phyloP scores from a whole-genome alignment of 1,284 basidiomycete genomes.

The Tilletia horrida region DNA sequence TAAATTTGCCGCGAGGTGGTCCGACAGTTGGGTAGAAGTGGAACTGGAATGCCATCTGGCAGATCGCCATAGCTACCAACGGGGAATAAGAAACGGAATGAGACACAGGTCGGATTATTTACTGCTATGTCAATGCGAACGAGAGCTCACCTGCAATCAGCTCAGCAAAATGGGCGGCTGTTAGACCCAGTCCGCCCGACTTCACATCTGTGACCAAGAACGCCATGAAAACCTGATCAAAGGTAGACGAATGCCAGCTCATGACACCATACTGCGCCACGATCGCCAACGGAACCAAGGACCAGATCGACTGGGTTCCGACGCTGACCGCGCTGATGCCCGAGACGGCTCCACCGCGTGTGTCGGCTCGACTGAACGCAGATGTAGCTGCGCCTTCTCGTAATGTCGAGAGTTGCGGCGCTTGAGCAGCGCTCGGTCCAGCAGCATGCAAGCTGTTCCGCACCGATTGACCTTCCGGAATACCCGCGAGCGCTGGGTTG shows the following conservation, averaged over 20 bases:
- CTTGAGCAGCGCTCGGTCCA: slow-evolving; percentile 23
- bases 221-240: slow-evolving; percentile 55
- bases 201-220: slow-evolving; percentile 52
- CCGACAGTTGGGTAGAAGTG: slow-evolving; percentile 72
- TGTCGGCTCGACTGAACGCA: slow-evolving; percentile 17
- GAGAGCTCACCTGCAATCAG: slow-evolving; percentile 53
- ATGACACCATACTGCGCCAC: slow-evolving; percentile 53
- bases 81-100: slow-evolving; percentile 60
- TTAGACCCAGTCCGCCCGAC: slow-evolving; percentile 51
- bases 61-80: slow-evolving; percentile 29
- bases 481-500: slow-evolving; percentile 45
- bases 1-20: slow-evolving; percentile 40
- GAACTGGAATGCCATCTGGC: slow-evolving; percentile 45
- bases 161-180: slow-evolving; percentile 53
- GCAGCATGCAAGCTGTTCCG: slow-evolving; percentile 10
- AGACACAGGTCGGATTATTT: too few relatives aligned
- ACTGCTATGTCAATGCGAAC: too few relatives aligned
- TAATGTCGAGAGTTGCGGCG: slow-evolving; percentile 17
- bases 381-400: slow-evolving; percentile 17
- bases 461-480: slow-evolving; percentile 32
- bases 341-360: background rate
- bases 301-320: slow-evolving; percentile 30
- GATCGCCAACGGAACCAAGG: slow-evolving; percentile 45
- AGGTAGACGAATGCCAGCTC: slow-evolving; percentile 53
- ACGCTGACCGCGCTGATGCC: slow-evolving; percentile 8